Conservation (phyloP, 352 stramenopile species). For the Globisporangium takayamanum region DNA sequence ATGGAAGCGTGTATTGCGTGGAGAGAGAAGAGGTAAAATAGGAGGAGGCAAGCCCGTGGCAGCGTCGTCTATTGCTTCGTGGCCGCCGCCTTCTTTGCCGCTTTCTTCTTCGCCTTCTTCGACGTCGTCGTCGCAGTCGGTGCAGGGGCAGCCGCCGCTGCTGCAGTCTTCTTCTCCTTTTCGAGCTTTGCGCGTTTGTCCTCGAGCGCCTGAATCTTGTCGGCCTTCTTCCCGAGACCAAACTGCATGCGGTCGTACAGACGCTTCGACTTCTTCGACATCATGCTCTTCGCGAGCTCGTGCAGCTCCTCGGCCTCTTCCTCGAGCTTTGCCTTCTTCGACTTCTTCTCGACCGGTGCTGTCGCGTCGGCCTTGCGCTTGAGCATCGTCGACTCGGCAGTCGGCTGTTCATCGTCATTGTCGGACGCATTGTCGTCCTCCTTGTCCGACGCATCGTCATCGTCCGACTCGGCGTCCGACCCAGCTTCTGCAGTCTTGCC, state of each 20-base stretch:
- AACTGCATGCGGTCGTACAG: conserved; percentile 91
- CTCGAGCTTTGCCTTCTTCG: conserved; percentile 72
- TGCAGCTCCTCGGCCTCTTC: conserved; percentile 75
- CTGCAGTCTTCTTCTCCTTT: conserved; percentile 43
- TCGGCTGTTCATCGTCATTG: conserved; percentile 23
- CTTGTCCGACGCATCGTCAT: conserved; percentile 26
- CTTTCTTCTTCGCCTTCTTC: conserved; percentile 27
- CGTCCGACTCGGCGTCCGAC: conserved; percentile 25
- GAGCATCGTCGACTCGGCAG: conserved; percentile 15
- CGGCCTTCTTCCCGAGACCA: conserved; percentile 81
- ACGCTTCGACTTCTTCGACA: conserved; percentile 90
- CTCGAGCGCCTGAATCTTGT: conserved; percentile 82
- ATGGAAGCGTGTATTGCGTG: background rate
- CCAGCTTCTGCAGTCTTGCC: conserved; percentile 30
- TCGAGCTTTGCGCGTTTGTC: conserved; percentile 71
- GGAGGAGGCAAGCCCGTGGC: background rate
- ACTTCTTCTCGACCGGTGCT: conserved; percentile 40
- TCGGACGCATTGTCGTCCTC: conserved; percentile 22
- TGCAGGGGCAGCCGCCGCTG: background rate
- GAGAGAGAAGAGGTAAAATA: background rate
- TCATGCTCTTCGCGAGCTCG: conserved; percentile 88
- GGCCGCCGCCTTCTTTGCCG: background rate
- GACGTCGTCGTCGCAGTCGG: conserved; percentile 7
- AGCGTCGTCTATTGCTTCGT: conserved; percentile 12
- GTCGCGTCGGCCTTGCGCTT: conserved; percentile 40